phyloP scores from a whole-genome alignment of 2,329 filamentous ascomycete genomes.

The Ophiostoma montium region DNA sequence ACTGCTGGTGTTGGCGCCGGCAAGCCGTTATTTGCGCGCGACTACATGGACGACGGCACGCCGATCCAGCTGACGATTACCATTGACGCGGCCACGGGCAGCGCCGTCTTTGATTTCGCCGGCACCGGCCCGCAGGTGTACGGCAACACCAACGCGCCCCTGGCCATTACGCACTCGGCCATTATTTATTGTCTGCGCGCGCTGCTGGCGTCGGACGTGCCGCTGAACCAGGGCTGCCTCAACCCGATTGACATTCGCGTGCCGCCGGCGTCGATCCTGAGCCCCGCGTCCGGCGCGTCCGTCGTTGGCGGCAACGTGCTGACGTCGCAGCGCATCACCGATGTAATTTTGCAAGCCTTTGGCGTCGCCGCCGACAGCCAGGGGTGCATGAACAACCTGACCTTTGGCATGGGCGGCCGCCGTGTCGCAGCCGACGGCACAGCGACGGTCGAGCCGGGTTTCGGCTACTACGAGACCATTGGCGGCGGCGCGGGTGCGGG shows the following conservation, averaged over 20 bases:
- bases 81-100: conserved; percentile 19
- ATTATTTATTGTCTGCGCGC: conserved; percentile 26
- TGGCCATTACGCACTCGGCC: conserved; percentile 15
- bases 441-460: conserved; percentile 16
- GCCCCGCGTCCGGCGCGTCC: conserved; percentile 16
- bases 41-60: conserved; percentile 28
- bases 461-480: conserved; percentile 21
- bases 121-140: conserved; percentile 18
- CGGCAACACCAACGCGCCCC: conserved; percentile 12
- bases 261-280: conserved; percentile 21
- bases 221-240: conserved; percentile 26
- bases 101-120: conserved; percentile 24
- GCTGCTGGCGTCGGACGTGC: conserved; percentile 23
- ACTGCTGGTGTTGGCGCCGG: conserved; percentile 37
- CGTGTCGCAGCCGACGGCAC: conserved; percentile 8
- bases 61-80: conserved; percentile 20
- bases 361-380: conserved; percentile 17
- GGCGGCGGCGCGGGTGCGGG: conserved; percentile 23
- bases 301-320: conserved; percentile 28
- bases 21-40: conserved; percentile 18
- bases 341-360: conserved; percentile 21
- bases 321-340: conserved; percentile 22
- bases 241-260: conserved; percentile 21
- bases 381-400: conserved; percentile 21
- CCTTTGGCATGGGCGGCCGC: conserved; percentile 18